A percentile compares a stretch with the other conserved stretches of the same genome.
Conservation (phyloP, 2,329 filamentous ascomycete genomes). For the Stagonosporopsis chrysanthemi region DNA sequence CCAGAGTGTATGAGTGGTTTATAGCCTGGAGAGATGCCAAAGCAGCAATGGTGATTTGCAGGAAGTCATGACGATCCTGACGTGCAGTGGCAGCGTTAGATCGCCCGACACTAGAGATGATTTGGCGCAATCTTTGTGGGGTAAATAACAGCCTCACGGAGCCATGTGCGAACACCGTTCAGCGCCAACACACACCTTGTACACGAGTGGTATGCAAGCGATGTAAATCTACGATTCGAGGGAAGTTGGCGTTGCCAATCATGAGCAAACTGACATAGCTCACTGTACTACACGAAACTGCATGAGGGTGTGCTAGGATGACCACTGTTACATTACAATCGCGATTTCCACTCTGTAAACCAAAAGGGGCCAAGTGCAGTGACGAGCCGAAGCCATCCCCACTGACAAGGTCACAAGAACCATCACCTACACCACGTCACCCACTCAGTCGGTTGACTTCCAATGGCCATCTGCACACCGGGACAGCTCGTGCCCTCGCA, state of each 20-base stretch:
- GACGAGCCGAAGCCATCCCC: constrained; percentile 12
- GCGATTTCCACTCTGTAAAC: constrained; percentile 10
- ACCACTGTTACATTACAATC: constrained; percentile 1
- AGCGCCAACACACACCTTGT: constrained; percentile 6
- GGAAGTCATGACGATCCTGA: constrained; percentile 18
- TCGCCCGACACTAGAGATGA: constrained; percentile 5
- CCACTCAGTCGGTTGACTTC: constrained; percentile 19
- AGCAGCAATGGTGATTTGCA: constrained; percentile 14
- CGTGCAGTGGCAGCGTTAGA: constrained; percentile 15
- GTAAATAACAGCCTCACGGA: constrained; percentile 14
- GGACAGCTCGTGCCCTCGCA: constrained; percentile 14
- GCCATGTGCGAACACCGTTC: constrained; percentile 5
- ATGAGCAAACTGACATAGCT: not conserved
- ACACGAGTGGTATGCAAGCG: constrained; percentile 4
- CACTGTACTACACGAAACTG: not conserved
- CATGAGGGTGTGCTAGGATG: not conserved
- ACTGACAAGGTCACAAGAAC: constrained; percentile 32
- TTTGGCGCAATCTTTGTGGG: constrained; percentile 17
- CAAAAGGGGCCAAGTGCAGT: constrained; percentile 12
- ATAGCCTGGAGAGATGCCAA: constrained; percentile 2
- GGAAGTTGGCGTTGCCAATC: not conserved
- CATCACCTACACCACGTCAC: constrained; percentile 12
- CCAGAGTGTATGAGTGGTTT: constrained; percentile 13
- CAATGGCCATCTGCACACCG: constrained; percentile 16
- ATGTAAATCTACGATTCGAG: not conserved